Base-by-base conservation (phyloP, 805 yeast species). In the Candida ortonii region DNA sequence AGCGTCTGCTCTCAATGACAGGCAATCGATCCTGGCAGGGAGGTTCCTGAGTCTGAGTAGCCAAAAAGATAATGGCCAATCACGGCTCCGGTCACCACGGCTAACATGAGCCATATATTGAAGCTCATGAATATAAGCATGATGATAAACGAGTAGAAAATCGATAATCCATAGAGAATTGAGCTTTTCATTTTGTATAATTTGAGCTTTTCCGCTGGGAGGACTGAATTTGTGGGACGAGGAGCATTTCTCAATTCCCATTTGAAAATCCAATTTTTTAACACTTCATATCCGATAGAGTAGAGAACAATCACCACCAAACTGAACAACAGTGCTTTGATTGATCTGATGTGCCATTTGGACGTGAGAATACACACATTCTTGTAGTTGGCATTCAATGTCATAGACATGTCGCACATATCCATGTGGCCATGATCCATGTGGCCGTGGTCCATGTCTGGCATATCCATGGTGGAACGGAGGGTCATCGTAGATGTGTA, bases 71-170 rank as follows among this genome's bases (percentile, higher is more conserved):
- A 67, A 24, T 57, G 55, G 2, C 75, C 75, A 1, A 58, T 1
- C 5, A 55, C 64, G 1, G 72, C 66, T 7, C 75, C 75, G 2
- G 55, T 33, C 18, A 58, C 64, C 23, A 67, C 70, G 3, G 71
- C 61, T 18, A 60, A 26, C 73, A 69, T 69, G 25, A 67, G 53
- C 71, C 71, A 69, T 30, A 65, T 57, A 41, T 69, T 69, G 47
- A 65, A 69, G 7, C 68, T 64, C 75, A 69, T 69, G 38, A 69
- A 69, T 9, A 69, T 62, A 44, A 69, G 55, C 75, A 69, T 69
- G 44, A 69, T 59, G 49, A 65, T 52, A 37, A 69, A 67, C 3
- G 71, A 65, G 44, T 63, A 67, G 12, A 66, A 64, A n/a, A 68
- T 70, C 36, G 61, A 55, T 12, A 62, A 15, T 1, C 69, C 72